A percentile compares a stretch with the other conserved stretches of the same genome.
Evolutionary conservation across 2,329 filamentous ascomycete genomes (phyloP).

Genomic region (Verticillium tricorpus): DNA sequence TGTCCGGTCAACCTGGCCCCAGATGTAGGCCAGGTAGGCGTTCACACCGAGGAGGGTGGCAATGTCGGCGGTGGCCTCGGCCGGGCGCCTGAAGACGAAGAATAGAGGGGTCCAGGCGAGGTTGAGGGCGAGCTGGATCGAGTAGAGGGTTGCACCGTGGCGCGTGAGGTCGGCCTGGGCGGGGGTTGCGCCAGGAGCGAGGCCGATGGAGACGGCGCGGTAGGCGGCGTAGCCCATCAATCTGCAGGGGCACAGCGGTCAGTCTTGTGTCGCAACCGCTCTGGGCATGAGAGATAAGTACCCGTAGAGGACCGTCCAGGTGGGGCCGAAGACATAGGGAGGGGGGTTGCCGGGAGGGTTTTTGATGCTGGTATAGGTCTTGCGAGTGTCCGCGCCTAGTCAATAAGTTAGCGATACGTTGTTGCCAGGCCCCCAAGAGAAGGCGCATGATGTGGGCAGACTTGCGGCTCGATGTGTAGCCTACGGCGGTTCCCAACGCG

Average conservation of each 20-base stretch:
- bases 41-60: constrained; percentile 67
- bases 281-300: constrained; percentile 11
- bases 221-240: constrained; percentile 88
- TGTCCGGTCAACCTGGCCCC: constrained; percentile 67
- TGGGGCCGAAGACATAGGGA: constrained; percentile 57
- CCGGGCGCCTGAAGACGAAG: constrained; percentile 71
- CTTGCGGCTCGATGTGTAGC: constrained; percentile 63
- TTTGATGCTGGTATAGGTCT: constrained; percentile 60
- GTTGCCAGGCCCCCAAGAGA: background rate
- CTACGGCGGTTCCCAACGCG: constrained; percentile 66
- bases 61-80: constrained; percentile 72
- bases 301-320: constrained; percentile 64
- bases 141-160: constrained; percentile 75
- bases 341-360: constrained; percentile 63
- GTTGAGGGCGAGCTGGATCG: constrained; percentile 80
- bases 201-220: constrained; percentile 63
- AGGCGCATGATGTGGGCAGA: constrained; percentile 3
- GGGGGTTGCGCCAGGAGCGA: constrained; percentile 50
- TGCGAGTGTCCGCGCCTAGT: constrained; percentile 36
- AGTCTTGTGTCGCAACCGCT: background rate
- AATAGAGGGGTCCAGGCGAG: constrained; percentile 90
- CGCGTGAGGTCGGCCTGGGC: constrained; percentile 55
- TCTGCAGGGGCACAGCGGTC: constrained; percentile 16
- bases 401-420: background rate
- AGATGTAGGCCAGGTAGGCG: constrained; percentile 69